Percentiles rank a stretch among this genome's conserved stretches.
phyloP scores from a whole-genome alignment of 1,284 basidiomycete genomes.

The Ustilago crameri region DNA sequence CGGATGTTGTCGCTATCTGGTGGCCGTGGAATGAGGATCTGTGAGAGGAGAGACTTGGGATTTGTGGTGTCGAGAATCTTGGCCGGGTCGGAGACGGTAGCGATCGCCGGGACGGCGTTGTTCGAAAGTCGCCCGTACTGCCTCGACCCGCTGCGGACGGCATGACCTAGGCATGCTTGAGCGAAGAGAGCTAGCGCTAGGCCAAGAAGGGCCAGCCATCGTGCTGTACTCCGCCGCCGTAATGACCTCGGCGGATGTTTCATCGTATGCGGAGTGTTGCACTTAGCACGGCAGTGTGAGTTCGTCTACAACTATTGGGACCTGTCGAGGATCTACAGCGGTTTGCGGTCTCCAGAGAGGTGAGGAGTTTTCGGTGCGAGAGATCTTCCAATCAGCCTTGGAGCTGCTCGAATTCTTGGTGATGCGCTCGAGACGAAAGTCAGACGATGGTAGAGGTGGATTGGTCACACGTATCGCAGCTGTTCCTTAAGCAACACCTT shows the following conservation, averaged over 20 bases:
- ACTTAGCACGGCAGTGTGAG: neutral
- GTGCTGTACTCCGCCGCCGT: neutral
- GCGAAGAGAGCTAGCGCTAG: neutral
- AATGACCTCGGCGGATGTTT: neutral
- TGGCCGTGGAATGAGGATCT: slow-evolving; percentile 64
- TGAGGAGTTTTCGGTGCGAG: too few species aligned
- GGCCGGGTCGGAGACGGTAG: slow-evolving; percentile 41
- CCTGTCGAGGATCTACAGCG: neutral
- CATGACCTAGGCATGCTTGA: slow-evolving; percentile 13
- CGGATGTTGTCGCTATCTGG: slow-evolving; percentile 58
- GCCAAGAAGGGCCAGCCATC: neutral
- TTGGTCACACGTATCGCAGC: too few species aligned
- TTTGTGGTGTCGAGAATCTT: slow-evolving; percentile 40
- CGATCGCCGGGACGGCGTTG: slow-evolving; percentile 12
- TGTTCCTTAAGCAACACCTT: too few species aligned
- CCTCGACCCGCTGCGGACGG: slow-evolving; percentile 23
- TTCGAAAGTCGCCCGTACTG: slow-evolving; percentile 20
- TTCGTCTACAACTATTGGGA: neutral
- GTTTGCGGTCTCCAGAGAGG: neutral
- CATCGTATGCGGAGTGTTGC: neutral
- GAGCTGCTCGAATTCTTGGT: too few species aligned
- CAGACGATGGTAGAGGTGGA: neutral
- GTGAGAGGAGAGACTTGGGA: slow-evolving; percentile 55
- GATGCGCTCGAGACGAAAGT: too few species aligned
- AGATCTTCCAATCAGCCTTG: too few species aligned